phyloP scores from a whole-genome alignment of 164 flowering plant species.

The Aristolochia californica region DNA sequence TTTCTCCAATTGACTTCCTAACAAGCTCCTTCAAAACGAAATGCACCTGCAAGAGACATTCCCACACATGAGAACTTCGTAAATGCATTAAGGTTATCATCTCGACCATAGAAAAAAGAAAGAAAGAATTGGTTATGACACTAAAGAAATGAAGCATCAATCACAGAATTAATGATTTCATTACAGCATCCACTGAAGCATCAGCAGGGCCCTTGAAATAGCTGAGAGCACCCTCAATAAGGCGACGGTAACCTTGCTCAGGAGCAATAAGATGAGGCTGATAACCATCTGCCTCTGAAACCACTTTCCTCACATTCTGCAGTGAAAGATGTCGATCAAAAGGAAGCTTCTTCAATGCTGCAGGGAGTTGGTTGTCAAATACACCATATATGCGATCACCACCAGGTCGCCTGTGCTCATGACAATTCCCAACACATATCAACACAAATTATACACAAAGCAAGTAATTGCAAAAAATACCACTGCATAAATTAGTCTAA shows the following conservation, averaged over 20 bases:
- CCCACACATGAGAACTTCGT: too few species aligned
- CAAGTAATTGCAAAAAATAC: neutral
- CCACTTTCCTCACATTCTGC: slow-evolving; percentile 68
- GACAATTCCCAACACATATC: neutral
- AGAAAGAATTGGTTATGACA: neutral
- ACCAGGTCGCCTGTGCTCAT: slow-evolving; percentile 55
- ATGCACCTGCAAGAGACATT: slow-evolving; percentile 31
- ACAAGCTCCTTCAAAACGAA: slow-evolving; percentile 45
- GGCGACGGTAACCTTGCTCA: slow-evolving; percentile 73
- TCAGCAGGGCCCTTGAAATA: slow-evolving; percentile 64
- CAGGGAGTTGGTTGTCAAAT: slow-evolving; percentile 78
- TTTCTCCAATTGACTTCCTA: slow-evolving; percentile 43
- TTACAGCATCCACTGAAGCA: slow-evolving; percentile 73
- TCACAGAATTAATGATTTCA: too few species aligned
- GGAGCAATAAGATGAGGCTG: slow-evolving; percentile 89
- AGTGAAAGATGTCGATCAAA: slow-evolving; percentile 77
- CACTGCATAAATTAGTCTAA: neutral
- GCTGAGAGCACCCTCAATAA: slow-evolving; percentile 51
- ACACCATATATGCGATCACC: slow-evolving; percentile 72
- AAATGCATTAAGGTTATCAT: too few species aligned
- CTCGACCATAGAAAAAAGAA: neutral
- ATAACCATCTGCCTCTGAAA: slow-evolving; percentile 90
- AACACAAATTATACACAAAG: neutral
- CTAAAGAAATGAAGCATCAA: too few species aligned
- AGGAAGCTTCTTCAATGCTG: slow-evolving; percentile 72